A percentile compares a stretch with the other conserved stretches of the same genome.
Conservation (phyloP, 1,284 basidiomycete species). For the Phaffia rhodozyma region DNA sequence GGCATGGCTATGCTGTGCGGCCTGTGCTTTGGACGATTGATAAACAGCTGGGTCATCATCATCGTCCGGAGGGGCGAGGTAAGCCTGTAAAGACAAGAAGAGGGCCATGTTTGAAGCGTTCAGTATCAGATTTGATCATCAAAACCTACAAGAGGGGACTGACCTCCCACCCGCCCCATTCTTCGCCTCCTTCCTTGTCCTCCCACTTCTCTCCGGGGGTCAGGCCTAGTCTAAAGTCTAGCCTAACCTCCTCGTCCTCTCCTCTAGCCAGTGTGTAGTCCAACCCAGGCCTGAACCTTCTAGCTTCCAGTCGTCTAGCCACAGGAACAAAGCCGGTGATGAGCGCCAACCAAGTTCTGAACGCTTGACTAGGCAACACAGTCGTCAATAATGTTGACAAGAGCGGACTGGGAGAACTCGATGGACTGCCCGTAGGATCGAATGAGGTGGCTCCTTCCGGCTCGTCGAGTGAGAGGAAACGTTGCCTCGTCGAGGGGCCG, state of each 20-base stretch:
- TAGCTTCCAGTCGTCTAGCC: conserved; percentile 59
- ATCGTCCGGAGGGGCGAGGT: conserved; percentile 85
- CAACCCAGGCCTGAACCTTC: conserved; percentile 81
- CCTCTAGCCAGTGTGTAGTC: conserved; percentile 93
- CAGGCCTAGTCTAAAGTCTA: conserved; percentile 82
- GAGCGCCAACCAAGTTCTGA: conserved; percentile 77
- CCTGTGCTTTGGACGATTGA: conserved; percentile 43
- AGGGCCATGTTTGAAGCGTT: not conserved
- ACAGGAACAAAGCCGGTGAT: conserved; percentile 67
- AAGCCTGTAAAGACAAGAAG: conserved; percentile 47
- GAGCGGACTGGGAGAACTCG: not conserved
- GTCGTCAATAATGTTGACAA: conserved; percentile 40
- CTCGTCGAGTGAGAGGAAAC: conserved; percentile 7
- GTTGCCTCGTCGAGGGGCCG: conserved; percentile 14
- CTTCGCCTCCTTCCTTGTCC: conserved; percentile 37
- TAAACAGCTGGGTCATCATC: conserved; percentile 92
- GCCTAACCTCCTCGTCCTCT: conserved; percentile 63
- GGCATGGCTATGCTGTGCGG: conserved; percentile 22
- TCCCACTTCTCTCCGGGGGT: conserved; percentile 48
- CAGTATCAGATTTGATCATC: not conserved
- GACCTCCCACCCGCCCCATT: conserved; percentile 91
- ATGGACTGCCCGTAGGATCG: not conserved
- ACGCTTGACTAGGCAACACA: conserved; percentile 70
- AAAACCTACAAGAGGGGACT: conserved; percentile 22
- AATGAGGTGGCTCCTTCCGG: not conserved